Evolutionary conservation across 495 filamentous ascomycete species (phyloP), one percentile per base, ranked within the genome.

Genomic region (Penicillium manginii): DNA sequence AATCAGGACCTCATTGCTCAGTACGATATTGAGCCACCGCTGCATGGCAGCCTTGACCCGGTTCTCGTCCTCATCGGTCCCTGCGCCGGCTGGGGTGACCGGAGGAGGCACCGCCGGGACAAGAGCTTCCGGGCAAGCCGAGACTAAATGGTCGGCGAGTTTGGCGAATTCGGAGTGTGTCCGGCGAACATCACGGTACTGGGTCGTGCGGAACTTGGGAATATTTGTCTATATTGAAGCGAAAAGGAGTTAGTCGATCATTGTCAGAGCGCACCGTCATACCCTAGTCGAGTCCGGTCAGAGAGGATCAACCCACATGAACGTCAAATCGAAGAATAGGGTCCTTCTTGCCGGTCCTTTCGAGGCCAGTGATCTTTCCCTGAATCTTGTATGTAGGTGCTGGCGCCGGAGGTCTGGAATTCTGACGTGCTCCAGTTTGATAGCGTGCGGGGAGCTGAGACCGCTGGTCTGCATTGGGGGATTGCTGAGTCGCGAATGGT

Each of bases 81-180:
- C 96, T 11, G 92, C 92, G 18, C 96, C 96, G 17, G 96, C 96
- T 10, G 92, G 91, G 2, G 96, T 98, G 51, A 93, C 77, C 5
- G 93, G 83, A 17, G 93, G 90, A 39, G 96, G 96, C 7, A 99
- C 91, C 1, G 93, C 91, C n/a, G 96, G 96, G 15, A 99, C 94
- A n/a, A 98, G 79, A 22, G 93, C 91, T 77, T 99, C 96, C 11
- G 96, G 96, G 67, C 97, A 97, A 14, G 93, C 91, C 33, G 92
- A 96, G 63, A 97, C 90, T 29, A 99, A 79, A 69, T 99, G 96
- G 52, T 96, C 91, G 22, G 91, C 91, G 21, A 99, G 87, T 68
- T 98, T 98, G 56, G 88, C 81, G 65, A 99, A 99, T 69, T 99
- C 96, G 47, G 91, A 89, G 73, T 99, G 94, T 22, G 94, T 89